These are phyloP conservation scores for Cerioporus squamosus DNA, from an alignment of 1,284 basidiomycete species.

Conservation along the genomic window DNA sequence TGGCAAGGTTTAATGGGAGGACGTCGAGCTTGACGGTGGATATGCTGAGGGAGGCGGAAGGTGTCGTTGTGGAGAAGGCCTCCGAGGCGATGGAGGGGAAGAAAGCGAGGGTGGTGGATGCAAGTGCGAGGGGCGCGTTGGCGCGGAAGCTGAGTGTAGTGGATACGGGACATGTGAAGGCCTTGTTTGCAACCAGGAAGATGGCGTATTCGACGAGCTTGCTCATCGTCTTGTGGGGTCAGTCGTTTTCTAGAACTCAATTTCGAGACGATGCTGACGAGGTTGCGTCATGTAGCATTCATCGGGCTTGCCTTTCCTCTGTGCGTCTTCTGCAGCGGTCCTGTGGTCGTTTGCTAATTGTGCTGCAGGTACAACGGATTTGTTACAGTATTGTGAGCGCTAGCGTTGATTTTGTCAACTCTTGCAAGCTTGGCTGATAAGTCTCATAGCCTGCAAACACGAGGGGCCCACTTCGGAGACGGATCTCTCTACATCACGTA, in stretches of 20 bases:
- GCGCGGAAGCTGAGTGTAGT: conserved; percentile 46
- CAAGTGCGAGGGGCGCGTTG: conserved; percentile 40
- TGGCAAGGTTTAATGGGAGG: conserved; percentile 72
- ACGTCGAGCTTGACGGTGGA: conserved; percentile 49
- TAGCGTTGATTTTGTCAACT: neutral
- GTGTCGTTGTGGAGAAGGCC: neutral
- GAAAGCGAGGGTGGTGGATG: conserved; percentile 15
- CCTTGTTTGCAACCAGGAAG: conserved; percentile 62
- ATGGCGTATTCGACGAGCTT: conserved; percentile 63
- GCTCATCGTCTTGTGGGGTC: conserved; percentile 64
- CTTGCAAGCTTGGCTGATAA: no score
- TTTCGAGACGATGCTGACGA: neutral
- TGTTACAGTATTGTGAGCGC: conserved; percentile 59
- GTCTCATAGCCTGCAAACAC: conserved; percentile 49
- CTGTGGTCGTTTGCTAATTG: neutral
- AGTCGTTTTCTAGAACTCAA: conserved; percentile 11
- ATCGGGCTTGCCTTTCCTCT: conserved; percentile 76
- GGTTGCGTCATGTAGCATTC: conserved; percentile 46
- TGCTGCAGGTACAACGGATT: conserved; percentile 58
- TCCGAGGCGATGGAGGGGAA: neutral
- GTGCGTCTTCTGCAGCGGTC: conserved; percentile 36
- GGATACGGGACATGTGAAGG: conserved; percentile 49
- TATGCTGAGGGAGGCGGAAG: conserved; percentile 15
- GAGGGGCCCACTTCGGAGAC: conserved; percentile 64
- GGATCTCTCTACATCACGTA: conserved; percentile 64